Evolutionary conservation across 2,329 filamentous ascomycete species (phyloP).

Genomic region (Colletotrichum magnum): DNA sequence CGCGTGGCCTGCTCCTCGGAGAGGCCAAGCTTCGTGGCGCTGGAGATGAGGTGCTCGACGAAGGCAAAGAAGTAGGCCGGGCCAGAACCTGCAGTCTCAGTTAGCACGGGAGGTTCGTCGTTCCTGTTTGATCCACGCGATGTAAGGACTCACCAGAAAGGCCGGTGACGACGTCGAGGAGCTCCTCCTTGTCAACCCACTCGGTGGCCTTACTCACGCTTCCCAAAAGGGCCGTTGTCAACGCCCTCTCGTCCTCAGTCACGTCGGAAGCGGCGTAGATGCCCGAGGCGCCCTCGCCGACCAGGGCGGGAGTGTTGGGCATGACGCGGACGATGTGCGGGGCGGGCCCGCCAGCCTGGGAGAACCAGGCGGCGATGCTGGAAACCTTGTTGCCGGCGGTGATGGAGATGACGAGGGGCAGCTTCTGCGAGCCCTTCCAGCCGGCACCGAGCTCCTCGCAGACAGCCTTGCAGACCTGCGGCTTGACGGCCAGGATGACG

Average conservation of each 20-base stretch:
- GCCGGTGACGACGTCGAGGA: constrained; percentile 65
- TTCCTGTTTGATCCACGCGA: not conserved
- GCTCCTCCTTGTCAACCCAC: constrained; percentile 64
- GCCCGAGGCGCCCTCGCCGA: constrained; percentile 65
- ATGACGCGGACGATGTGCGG: constrained; percentile 66
- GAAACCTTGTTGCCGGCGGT: constrained; percentile 63
- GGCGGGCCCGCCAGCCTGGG: constrained; percentile 51
- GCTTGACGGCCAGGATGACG: constrained; percentile 66
- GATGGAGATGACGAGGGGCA: constrained; percentile 64
- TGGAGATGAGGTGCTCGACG: constrained; percentile 64
- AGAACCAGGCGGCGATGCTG: constrained; percentile 60
- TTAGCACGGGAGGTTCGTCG: not conserved
- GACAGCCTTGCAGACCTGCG: constrained; percentile 62
- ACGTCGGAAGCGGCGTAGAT: constrained; percentile 61
- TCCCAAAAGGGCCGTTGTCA: constrained; percentile 58
- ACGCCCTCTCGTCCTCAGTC: constrained; percentile 56
- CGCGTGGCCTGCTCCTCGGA: constrained; percentile 63
- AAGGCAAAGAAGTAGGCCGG: constrained; percentile 69
- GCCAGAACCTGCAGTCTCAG: constrained; percentile 56
- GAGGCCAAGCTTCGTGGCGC: constrained; percentile 60
- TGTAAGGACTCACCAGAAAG: constrained; percentile 57
- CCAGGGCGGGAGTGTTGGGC: constrained; percentile 66
- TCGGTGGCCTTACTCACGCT: constrained; percentile 64
- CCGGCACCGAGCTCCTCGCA: constrained; percentile 60
- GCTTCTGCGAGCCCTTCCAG: constrained; percentile 45